A percentile compares a stretch with the other conserved stretches of the same genome.
phyloP scores from a whole-genome alignment of 2,329 filamentous ascomycete species.

The Calonectria hawksworthii region DNA sequence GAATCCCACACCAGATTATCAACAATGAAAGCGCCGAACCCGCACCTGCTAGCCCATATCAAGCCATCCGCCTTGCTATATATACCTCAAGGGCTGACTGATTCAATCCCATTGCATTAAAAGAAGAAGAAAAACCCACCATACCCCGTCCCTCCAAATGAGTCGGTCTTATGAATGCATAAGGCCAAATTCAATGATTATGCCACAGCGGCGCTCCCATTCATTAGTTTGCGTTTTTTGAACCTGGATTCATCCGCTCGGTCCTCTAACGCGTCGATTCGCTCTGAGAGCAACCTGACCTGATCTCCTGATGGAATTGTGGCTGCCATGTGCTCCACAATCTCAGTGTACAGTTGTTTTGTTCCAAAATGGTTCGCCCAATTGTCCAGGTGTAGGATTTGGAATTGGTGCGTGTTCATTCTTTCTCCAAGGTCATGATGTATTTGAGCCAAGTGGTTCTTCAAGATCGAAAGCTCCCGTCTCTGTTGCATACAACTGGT shows the following conservation, averaged over 20 bases:
- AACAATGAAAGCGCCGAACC: neutral
- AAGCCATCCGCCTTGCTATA: neutral
- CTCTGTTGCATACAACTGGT: neutral
- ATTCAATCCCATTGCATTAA: neutral
- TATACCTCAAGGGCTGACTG: neutral
- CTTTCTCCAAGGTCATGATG: conserved; percentile 40
- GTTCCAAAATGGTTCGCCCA: conserved; percentile 66
- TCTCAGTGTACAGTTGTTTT: conserved; percentile 55
- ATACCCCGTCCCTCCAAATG: neutral
- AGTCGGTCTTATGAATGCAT: conserved; percentile 12
- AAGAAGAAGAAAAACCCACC: neutral
- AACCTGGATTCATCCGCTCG: conserved; percentile 24
- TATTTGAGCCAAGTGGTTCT: conserved; percentile 13
- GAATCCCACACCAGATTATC: neutral
- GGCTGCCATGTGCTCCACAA: conserved; percentile 54
- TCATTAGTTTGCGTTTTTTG: conserved; percentile 42
- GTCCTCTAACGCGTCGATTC: conserved; percentile 41
- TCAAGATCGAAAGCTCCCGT: conserved; percentile 9
- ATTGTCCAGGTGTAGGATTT: conserved; percentile 56
- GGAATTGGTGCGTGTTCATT: conserved; percentile 50
- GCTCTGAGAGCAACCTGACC: conserved; percentile 34
- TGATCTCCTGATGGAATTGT: conserved; percentile 40
- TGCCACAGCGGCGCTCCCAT: conserved; percentile 32
- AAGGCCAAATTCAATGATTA: neutral
- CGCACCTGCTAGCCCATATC: neutral